Base-by-base conservation (phyloP, 176 grass and related monocot species). In the Oryza meyeriana region DNA sequence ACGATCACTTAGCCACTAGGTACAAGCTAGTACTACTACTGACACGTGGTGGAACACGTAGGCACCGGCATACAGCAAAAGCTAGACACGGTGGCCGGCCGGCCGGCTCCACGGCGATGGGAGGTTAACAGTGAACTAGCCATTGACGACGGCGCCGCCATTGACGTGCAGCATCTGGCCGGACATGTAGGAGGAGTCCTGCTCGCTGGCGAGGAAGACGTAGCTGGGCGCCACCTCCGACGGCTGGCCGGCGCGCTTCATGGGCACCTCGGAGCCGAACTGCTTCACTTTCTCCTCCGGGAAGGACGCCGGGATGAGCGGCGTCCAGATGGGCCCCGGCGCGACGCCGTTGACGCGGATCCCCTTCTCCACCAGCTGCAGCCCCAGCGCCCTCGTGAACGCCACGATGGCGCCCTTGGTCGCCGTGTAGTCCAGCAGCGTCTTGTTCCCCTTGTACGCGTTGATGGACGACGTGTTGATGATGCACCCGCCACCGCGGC, bases 361-460 rank as follows among this genome's bases (percentile, higher is more conserved):
- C 12, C 88, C 90, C 42, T 82, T 78, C 3, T 86, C 85, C 0
- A 72, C 93, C 4, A 90, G 76, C 82, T 92, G 87, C 79, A 95
- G 76, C 62, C 88, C 80, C 39, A 95, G 66, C 7, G 82, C 85
- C 0, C 93, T 61, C 26, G 93, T 95, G 83, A 95, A 92, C 13
- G 85, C 83, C 12, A 95, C 90, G 79, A 90, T 82, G 5, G 85
- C 90, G 44, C 93, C 93, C 88, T 95, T 98, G 25, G 88, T 98
- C n/a, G 95, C 66, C 83, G 95, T 94, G 92, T 98, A 98, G 81
- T 98, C 95, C 12, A 98, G 75, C 50, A 98, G 84, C 70, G 73
- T 87, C 13, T 73, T 65, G 73, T 98, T 87, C 0, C 95, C 95
- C 85, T 88, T 98, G 95, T 98, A 98, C 28, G 92, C 95, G 70